Evolutionary conservation across 306 rosid genomes (phyloP).

Genomic region (Quercus gilva): DNA sequence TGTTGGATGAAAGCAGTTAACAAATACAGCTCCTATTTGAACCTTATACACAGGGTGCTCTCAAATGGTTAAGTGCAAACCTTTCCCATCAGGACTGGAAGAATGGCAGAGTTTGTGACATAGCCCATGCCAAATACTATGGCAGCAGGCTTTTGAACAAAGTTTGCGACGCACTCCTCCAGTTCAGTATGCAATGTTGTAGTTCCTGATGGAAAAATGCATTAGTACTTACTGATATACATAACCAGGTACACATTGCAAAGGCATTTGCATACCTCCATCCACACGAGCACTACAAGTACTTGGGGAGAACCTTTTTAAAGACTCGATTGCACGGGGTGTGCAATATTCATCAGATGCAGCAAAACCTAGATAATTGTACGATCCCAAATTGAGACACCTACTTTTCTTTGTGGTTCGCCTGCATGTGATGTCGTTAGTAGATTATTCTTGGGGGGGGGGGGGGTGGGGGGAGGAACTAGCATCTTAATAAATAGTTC

Average conservation of each 20-base stretch:
- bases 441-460: not conserved
- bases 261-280: slow-evolving; percentile 51
- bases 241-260: not conserved
- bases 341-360: slow-evolving; percentile 91
- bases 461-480: not conserved
- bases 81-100: slow-evolving; percentile 79
- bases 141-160: slow-evolving; percentile 75
- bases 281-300: slow-evolving; percentile 87
- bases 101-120: slow-evolving; percentile 83
- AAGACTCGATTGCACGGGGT: slow-evolving; percentile 70
- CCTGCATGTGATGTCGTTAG: slow-evolving; percentile 35
- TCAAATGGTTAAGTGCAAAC: slow-evolving; percentile 24
- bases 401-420: slow-evolving; percentile 58
- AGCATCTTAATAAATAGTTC: not conserved
- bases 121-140: slow-evolving; percentile 91
- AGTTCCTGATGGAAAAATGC: slow-evolving; percentile 47
- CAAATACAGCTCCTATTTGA: slow-evolving; percentile 1
- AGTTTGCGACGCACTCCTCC: slow-evolving; percentile 70
- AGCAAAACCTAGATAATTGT: slow-evolving; percentile 93
- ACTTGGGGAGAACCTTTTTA: slow-evolving; percentile 76
- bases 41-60: not conserved
- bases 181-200: slow-evolving; percentile 59
- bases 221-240: slow-evolving; percentile 1
- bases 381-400: slow-evolving; percentile 92
- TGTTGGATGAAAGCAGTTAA: slow-evolving; percentile 16